Base-by-base conservation (phyloP, 176 grass and related monocot species). In the Pontederia paniculata region DNA sequence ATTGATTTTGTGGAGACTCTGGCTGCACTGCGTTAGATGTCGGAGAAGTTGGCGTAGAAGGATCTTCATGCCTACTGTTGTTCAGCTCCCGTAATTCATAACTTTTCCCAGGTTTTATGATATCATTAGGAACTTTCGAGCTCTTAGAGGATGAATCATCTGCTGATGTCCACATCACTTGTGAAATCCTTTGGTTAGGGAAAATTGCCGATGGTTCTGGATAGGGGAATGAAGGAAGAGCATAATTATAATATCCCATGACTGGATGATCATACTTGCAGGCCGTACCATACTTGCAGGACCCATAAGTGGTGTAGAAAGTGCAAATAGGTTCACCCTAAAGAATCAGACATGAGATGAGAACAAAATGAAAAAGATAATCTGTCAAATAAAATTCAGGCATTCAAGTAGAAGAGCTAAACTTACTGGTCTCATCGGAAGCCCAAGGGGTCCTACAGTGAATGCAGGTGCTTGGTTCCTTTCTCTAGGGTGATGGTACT, bases 401-500 rank as follows among this genome's bases (percentile, higher is more conserved):
- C 8, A 17, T 5, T 52, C 1, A 17, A 14, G 19, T 48, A 23
- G 14, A 18, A 22, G 16, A 25, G 25, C 8, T 12, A 18, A 51
- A 52, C 15, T 66, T 66, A 66, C 63, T 52, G 63, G 63, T 52
- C 63, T 66, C 19, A 66, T 22, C 50, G 63, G 63, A 51, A 66
- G 63, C 48, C 63, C 63, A 20, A 52, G 25, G 23, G 63, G 48
- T 66, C 63, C 63, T 13, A 66, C 9, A n/a, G 45, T 42, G 4
- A n/a, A 14, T 11, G 42, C 42, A 52, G 62, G 17, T 21, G 31
- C 56, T 23, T 62, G 48, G 48, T 62, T 72, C 48, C 28, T 72
- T 48, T 72, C 69, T 52, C 52, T 72, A 10, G 69, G 69, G 56
- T 71, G 69, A 52, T 71, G 55, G 56, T 71, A 71, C 56, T 60